These are phyloP conservation scores for Ceratobasidium sp. DNA, from an alignment of 1,284 basidiomycete species.

Conservation along the genomic window DNA sequence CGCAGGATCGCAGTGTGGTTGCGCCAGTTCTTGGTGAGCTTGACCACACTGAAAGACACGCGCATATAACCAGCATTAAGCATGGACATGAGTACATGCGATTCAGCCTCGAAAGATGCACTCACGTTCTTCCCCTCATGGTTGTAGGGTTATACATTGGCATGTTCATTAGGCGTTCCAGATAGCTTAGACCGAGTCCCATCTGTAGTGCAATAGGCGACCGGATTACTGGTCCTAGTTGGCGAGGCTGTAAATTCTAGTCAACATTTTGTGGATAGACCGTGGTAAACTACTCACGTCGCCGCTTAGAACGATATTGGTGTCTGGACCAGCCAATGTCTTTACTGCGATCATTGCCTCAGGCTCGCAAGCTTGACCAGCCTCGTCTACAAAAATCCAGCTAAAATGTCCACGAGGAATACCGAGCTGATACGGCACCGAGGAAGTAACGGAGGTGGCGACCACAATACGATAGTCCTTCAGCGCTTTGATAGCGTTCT, in stretches of 20 bases:
- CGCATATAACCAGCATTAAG: not conserved
- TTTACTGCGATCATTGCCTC: conserved; percentile 64
- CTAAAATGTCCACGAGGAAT: conserved; percentile 64
- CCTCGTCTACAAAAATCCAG: conserved; percentile 72
- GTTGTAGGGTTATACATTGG: conserved; percentile 56
- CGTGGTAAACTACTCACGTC: conserved; percentile 51
- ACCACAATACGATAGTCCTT: conserved; percentile 63
- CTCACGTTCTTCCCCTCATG: conserved; percentile 57
- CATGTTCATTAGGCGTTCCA: conserved; percentile 64
- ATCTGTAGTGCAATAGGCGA: conserved; percentile 59
- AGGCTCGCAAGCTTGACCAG: conserved; percentile 69
- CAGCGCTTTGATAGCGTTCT: conserved; percentile 49
- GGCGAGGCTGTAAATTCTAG: conserved; percentile 47
- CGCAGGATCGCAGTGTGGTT: conserved; percentile 63
- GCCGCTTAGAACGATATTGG: conserved; percentile 65
- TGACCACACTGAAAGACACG: conserved; percentile 58
- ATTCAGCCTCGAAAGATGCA: conserved; percentile 6
- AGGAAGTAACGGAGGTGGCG: conserved; percentile 66
- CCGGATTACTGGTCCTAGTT: conserved; percentile 67
- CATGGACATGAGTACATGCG: not conserved
- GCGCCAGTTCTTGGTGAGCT: conserved; percentile 64
- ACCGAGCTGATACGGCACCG: conserved; percentile 62
- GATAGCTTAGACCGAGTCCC: conserved; percentile 62
- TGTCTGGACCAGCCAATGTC: conserved; percentile 58
- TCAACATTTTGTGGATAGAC: not conserved